Percentiles rank a stretch among this genome's conserved stretches.
These are phyloP conservation scores for Wallacemonas collosoma DNA, from an alignment of 208 protist genomes.

Conservation along the genomic window DNA sequence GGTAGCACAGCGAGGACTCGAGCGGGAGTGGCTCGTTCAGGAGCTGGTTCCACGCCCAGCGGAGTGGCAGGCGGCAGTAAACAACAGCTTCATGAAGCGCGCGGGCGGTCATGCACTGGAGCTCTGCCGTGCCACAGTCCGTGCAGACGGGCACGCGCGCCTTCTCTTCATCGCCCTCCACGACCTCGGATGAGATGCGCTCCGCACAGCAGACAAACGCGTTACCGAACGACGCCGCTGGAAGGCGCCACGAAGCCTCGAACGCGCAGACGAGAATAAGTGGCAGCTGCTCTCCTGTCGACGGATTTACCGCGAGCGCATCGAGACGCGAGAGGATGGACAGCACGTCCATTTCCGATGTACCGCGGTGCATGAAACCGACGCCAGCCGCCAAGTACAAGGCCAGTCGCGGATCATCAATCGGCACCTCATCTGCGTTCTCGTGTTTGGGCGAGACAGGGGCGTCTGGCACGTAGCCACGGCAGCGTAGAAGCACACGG, in stretches of 20 bases:
- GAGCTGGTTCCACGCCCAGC: constrained; percentile 69
- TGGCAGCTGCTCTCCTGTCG: constrained; percentile 50
- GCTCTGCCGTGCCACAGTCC: constrained; percentile 65
- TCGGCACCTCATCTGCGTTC: constrained; percentile 19
- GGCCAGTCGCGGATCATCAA: constrained; percentile 57
- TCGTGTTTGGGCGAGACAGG: not conserved
- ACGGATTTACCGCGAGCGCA: constrained; percentile 43
- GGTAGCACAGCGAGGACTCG: constrained; percentile 77
- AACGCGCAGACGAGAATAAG: constrained; percentile 80
- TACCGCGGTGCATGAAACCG: constrained; percentile 75
- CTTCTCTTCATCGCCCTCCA: not conserved
- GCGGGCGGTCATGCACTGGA: constrained; percentile 81
- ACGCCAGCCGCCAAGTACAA: constrained; percentile 72
- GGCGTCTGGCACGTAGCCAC: constrained; percentile 56
- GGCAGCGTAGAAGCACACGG: constrained; percentile 76
- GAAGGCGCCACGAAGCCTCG: constrained; percentile 78
- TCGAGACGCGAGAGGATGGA: constrained; percentile 62
- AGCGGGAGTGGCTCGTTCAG: constrained; percentile 84
- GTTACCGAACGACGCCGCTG: constrained; percentile 67
- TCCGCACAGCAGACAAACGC: constrained; percentile 77
- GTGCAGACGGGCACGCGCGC: constrained; percentile 16
- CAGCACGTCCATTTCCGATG: constrained; percentile 61
- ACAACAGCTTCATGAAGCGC: constrained; percentile 69
- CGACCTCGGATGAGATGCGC: constrained; percentile 27
- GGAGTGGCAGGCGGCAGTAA: constrained; percentile 60